Evolutionary conservation across 2,329 filamentous ascomycete genomes (phyloP), one percentile per base, ranked within the genome.

Genomic region (Penicillium corylophilum): DNA sequence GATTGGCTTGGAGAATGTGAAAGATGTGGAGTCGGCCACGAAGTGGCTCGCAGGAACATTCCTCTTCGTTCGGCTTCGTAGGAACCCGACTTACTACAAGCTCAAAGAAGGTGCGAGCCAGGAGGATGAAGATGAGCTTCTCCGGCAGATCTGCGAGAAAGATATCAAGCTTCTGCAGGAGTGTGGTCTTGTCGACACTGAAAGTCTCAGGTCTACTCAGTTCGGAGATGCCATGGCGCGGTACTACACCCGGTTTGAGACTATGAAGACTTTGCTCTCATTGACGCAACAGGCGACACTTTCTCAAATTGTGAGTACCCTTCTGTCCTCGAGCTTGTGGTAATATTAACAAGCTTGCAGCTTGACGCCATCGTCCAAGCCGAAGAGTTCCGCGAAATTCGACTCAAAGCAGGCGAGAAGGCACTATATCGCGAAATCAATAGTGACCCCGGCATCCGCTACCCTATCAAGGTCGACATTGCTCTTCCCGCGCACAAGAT

Each of bases 151-250:
- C 26, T 93, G 89, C 61, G 81, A 82, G 59, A 82, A 82, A 45
- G 84, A 88, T 51, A 82, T 94, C 36, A 77, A 75, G 10, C 74
- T 84, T n/a, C 75, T 95, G 1, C 79, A 83, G 51, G 78, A 86
- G 23, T 69, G 76, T 33, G 74, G 79, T 1, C 74, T 94, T 6
- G 75, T 91, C 12, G 77, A 76, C 1, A 54, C 68, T 2, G 68
- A 75, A 0, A 71, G 71, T 4, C 78, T 93, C 43, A 76, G 72
- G 23, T 84, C 82, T 40, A 93, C 88, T 0, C 83, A 86, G 44
- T 89, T 87, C 63, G 90, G 90, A 1, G 79, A 87, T 50, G 86
- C 87, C 4, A 95, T 95, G 90, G 88, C 89, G 39, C 82, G 84
- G 43, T 95, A 93, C 67, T 93, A 90, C 73, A 76, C 94, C 3